Evolutionary conservation across 495 filamentous ascomycete genomes (phyloP).

Genomic region (Friedmanniomyces endolithicus): DNA sequence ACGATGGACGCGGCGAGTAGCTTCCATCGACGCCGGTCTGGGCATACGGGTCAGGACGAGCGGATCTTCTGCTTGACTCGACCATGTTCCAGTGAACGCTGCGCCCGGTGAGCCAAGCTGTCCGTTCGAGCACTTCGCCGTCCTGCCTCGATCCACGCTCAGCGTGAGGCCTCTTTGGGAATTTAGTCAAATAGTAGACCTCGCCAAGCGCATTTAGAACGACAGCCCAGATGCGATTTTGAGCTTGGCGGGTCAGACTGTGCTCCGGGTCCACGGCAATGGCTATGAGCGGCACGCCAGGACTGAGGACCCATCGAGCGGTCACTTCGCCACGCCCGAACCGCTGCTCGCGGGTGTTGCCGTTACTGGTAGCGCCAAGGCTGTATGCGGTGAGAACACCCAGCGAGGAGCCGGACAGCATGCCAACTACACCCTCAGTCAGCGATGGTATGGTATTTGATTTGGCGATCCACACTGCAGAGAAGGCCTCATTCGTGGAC

Average conservation of each 20-base stretch:
- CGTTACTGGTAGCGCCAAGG: slow-evolving; percentile 41
- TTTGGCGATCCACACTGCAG: slow-evolving; percentile 87
- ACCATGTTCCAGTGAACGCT: slow-evolving; percentile 68
- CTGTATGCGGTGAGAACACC: slow-evolving; percentile 79
- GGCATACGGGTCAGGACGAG: slow-evolving; percentile 57
- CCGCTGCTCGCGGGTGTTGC: slow-evolving; percentile 51
- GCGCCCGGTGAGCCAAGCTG: slow-evolving; percentile 71
- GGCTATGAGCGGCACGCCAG: slow-evolving; percentile 80
- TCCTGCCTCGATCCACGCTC: slow-evolving; percentile 25
- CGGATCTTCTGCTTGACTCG: slow-evolving; percentile 58
- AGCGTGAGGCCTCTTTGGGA: slow-evolving; percentile 39
- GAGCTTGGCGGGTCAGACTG: slow-evolving; percentile 50
- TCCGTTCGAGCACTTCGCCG: slow-evolving; percentile 41
- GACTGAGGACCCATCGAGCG: slow-evolving; percentile 76
- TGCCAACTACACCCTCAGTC: slow-evolving; percentile 66
- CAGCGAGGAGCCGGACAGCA: slow-evolving; percentile 71
- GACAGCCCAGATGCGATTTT: slow-evolving; percentile 70
- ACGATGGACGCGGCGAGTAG: slow-evolving; percentile 56
- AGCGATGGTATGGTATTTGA: slow-evolving; percentile 53
- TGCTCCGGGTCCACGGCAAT: slow-evolving; percentile 77
- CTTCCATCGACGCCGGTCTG: slow-evolving; percentile 47
- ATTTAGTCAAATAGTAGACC: slow-evolving; percentile 66
- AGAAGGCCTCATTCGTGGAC: slow-evolving; percentile 47
- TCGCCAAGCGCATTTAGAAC: slow-evolving; percentile 87
- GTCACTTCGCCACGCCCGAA: slow-evolving; percentile 64